Conservation (phyloP, 2,329 filamentous ascomycete species). For the Periconia digitata region DNA sequence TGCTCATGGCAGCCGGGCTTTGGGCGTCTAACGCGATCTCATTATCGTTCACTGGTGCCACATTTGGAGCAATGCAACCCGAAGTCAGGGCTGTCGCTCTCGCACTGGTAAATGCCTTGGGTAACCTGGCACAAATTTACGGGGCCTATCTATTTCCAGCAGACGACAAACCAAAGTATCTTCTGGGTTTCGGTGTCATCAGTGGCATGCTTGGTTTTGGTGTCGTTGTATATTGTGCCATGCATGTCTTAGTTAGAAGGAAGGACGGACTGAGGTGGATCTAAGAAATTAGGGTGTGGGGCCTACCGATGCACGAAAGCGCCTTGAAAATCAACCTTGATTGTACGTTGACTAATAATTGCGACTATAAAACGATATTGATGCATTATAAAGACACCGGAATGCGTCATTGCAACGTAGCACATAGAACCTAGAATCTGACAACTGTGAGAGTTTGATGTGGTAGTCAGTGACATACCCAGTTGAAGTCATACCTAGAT, state of each 20-base stretch:
- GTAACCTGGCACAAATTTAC: slow-evolving; percentile 59
- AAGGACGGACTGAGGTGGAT: slow-evolving; percentile 21
- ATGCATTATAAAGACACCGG: too few species aligned
- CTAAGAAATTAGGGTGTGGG: too few species aligned
- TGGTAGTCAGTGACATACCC: too few species aligned
- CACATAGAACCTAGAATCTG: too few species aligned
- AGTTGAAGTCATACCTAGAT: too few species aligned
- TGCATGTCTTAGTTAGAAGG: slow-evolving; percentile 30
- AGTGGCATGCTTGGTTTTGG: slow-evolving; percentile 37
- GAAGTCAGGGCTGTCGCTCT: slow-evolving; percentile 56
- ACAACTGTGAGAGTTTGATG: too few species aligned
- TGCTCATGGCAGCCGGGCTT: slow-evolving; percentile 58
- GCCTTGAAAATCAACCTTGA: neutral
- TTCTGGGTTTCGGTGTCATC: slow-evolving; percentile 38
- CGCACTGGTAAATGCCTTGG: slow-evolving; percentile 57
- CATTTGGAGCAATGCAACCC: slow-evolving; percentile 53
- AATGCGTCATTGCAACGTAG: too few species aligned
- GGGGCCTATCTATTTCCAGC: slow-evolving; percentile 56
- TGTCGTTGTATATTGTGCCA: slow-evolving; percentile 27
- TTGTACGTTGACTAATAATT: neutral
- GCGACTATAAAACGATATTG: too few species aligned
- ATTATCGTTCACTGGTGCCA: slow-evolving; percentile 55
- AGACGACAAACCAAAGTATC: slow-evolving; percentile 50
- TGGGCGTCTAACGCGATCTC: slow-evolving; percentile 57
- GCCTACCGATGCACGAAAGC: neutral